These are phyloP conservation scores for Chernovozyma aurita DNA, from an alignment of 1,139 yeast species.

Conservation along the genomic window DNA sequence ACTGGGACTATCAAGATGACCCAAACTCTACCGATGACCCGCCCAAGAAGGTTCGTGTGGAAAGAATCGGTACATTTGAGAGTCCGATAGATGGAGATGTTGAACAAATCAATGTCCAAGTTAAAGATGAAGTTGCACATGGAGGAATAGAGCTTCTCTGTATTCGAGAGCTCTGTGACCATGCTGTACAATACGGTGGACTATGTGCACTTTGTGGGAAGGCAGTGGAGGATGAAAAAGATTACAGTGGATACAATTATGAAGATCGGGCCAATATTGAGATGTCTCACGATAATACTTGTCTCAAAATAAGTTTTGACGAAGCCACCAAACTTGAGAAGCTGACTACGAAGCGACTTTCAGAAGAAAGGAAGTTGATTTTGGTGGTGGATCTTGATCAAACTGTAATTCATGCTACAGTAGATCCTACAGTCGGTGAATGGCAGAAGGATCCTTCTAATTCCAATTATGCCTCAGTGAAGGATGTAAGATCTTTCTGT, in stretches of 20 bases:
- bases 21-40: conserved; percentile 44
- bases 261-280: conserved; percentile 78
- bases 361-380: conserved; percentile 65
- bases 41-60: conserved; percentile 48
- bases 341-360: conserved; percentile 56
- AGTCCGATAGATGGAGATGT: conserved; percentile 77
- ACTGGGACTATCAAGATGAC: conserved; percentile 63
- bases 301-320: conserved; percentile 72
- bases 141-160: conserved; percentile 44
- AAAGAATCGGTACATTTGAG: conserved; percentile 69
- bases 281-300: conserved; percentile 89
- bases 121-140: conserved; percentile 59
- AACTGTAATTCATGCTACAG: conserved; percentile 96
- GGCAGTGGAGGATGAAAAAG: conserved; percentile 75
- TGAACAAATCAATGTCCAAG: conserved; percentile 42
- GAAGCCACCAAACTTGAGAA: conserved; percentile 87
- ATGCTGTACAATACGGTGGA: conserved; percentile 94
- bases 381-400: conserved; percentile 96
- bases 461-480: conserved; percentile 80
- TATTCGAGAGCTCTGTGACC: conserved; percentile 81
- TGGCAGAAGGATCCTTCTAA: conserved; percentile 87
- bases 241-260: conserved; percentile 69
- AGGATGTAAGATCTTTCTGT: conserved; percentile 73
- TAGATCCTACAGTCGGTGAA: conserved; percentile 94
- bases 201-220: conserved; percentile 92